Evolutionary conservation across 371 early-diverging fungal species (phyloP).

Genomic region (Actinomucor elegans): DNA sequence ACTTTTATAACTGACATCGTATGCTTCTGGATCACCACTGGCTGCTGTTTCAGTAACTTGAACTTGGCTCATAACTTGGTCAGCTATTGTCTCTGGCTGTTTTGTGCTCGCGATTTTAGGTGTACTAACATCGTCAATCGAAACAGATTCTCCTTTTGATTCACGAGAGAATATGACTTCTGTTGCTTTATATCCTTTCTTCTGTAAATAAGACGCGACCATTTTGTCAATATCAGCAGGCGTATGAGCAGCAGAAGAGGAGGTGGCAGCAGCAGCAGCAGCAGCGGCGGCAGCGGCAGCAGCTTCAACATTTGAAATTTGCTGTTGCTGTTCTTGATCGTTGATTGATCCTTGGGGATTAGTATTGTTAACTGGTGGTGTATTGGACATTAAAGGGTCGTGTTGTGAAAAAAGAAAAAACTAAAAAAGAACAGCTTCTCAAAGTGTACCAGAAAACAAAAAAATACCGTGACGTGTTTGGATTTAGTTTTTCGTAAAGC

Average conservation of each 20-base stretch:
- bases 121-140: slow-evolving; percentile 6
- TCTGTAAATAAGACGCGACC: slow-evolving; percentile 38
- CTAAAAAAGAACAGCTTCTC: too few species aligned
- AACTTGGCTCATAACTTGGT: background rate
- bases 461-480: too few species aligned
- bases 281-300: slow-evolving; percentile 2
- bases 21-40: slow-evolving; percentile 71
- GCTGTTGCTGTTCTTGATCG: background rate
- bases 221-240: slow-evolving; percentile 32
- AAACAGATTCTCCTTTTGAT: slow-evolving; percentile 24
- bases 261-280: slow-evolving; percentile 2
- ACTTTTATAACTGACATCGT: slow-evolving; percentile 74
- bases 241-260: slow-evolving; percentile 6
- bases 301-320: background rate
- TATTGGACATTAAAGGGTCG: slow-evolving; percentile 9
- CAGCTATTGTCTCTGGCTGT: too few species aligned
- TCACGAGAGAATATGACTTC: slow-evolving; percentile 31
- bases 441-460: too few species aligned
- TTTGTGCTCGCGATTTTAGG: too few species aligned
- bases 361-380: slow-evolving; percentile 9
- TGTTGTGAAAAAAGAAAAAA: background rate
- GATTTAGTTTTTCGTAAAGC: too few species aligned
- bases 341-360: background rate
- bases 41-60: slow-evolving; percentile 9
- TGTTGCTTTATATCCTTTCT: slow-evolving; percentile 31